Evolutionary conservation across 805 yeast species (phyloP), one percentile per base, ranked within the genome.

Genomic region (Wickerhamiella kazuoi): DNA sequence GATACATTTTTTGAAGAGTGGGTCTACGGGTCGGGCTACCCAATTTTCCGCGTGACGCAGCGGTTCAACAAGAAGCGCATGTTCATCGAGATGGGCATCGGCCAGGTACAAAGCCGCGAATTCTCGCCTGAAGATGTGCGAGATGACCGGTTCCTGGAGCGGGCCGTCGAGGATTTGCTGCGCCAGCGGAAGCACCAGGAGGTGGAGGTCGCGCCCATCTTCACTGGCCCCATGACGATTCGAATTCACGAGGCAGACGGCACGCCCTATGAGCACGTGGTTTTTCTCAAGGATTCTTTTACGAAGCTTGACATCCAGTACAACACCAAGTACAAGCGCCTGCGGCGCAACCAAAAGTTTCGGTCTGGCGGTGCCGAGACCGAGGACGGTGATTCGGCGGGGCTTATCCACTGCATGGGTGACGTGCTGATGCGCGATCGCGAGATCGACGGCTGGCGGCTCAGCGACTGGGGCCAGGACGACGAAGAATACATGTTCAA

Each of bases 221-320:
- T 53, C 38, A 70, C 81, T 0, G 99, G 99, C 0, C 95, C 97
- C 0, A 82, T 90, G 80, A 90, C 99, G 0, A 81, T 90, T 29
- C 66, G 98, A 51, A 86, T 90, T 29, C 98, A 90, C 54, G 99
- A 90, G 53, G 93, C 95, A 0, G 97, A 90, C 57, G 98, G 98
- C 7, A 83, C 97, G 0, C 98, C 99, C 0, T 90, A 90, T 53
- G 99, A 90, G 52, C 99, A 90, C 55, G 87, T 90, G 36, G 94
- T 90, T 18, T 93, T 83, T 47, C 63, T 90, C 38, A 81, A 83
- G 49, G 96, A 87, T 34, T 71, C 74, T 1, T 74, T 76, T 47
- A 81, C 94, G 0, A 83, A 81, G 52, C 64, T 90, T 34, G 98
- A 90, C 52, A 83, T 90, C 36, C 97, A 83, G 53, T 90, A 90